A percentile compares a stretch with the other conserved stretches of the same genome.
These are phyloP conservation scores for Annulohypoxylon stygium DNA, from an alignment of 495 filamentous ascomycete genomes.

Conservation along the genomic window DNA sequence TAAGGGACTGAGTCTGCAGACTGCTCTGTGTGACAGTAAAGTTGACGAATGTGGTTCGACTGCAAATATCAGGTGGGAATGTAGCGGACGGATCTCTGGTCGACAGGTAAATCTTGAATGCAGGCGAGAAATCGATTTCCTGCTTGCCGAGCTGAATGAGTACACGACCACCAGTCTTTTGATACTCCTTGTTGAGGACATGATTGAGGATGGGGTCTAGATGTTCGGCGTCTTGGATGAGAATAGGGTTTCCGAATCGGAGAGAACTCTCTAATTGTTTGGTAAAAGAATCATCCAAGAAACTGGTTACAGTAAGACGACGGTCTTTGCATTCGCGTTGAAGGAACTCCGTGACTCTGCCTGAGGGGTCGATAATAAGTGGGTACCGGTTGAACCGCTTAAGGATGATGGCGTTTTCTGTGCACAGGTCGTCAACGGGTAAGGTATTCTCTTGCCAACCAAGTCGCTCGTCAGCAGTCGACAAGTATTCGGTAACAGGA, in stretches of 20 bases:
- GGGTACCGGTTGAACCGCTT: constrained; percentile 98
- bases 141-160: constrained; percentile 98
- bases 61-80: constrained; percentile 98
- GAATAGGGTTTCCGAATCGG: constrained; percentile 97
- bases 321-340: constrained; percentile 94
- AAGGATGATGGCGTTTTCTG: constrained; percentile 97
- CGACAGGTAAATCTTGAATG: constrained; percentile 95
- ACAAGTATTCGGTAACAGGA: constrained; percentile 95
- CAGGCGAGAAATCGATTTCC: constrained; percentile 98
- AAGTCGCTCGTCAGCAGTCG: constrained; percentile 93
- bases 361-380: constrained; percentile 97
- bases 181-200: constrained; percentile 99
- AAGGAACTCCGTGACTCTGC: constrained; percentile 92
- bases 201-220: constrained; percentile 97
- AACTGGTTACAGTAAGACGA: constrained; percentile 95
- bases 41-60: constrained; percentile 98
- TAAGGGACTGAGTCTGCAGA: constrained; percentile 96
- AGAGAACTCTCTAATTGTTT: constrained; percentile 97
- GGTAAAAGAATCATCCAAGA: constrained; percentile 96
- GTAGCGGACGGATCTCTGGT: constrained; percentile 95
- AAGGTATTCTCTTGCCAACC: constrained; percentile 95
- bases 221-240: constrained; percentile 98
- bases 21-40: constrained; percentile 99
- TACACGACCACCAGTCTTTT: constrained; percentile 98
- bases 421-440: constrained; percentile 98